Percentiles rank a stretch among this genome's conserved stretches.
Conservation (phyloP, 176 grass and related monocot species). For the Chloris gayana region DNA sequence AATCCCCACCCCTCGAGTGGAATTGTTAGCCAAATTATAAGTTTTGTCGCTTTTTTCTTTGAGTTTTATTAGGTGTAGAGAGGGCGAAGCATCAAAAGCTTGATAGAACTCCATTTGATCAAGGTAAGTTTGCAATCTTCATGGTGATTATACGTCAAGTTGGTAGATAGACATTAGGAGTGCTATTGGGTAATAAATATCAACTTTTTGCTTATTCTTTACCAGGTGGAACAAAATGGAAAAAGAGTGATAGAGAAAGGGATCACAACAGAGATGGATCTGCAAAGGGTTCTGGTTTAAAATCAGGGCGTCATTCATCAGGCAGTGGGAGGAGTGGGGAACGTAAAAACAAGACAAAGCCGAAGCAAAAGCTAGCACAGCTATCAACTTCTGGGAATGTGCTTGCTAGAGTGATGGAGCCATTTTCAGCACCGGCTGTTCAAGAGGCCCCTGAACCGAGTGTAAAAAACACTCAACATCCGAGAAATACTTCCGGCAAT, state of each 20-base stretch:
- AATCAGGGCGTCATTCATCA: slow-evolving; percentile 64
- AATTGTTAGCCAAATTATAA: slow-evolving; percentile 9
- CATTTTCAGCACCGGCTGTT: slow-evolving; percentile 25
- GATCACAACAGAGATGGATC: slow-evolving; percentile 65
- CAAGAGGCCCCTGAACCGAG: slow-evolving; percentile 17
- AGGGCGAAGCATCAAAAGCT: slow-evolving; percentile 56
- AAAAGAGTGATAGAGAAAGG: slow-evolving; percentile 66
- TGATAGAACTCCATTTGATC: slow-evolving; percentile 56
- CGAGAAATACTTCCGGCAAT: slow-evolving; percentile 24
- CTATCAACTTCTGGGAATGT: slow-evolving; percentile 77
- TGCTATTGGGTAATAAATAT: slow-evolving; percentile 31
- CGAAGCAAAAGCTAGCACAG: slow-evolving; percentile 78
- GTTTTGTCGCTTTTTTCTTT: slow-evolving; percentile 14
- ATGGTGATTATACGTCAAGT: slow-evolving; percentile 15
- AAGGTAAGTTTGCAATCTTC: slow-evolving; percentile 42
- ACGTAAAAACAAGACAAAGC: slow-evolving; percentile 76
- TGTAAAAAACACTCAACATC: slow-evolving; percentile 36
- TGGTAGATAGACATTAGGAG: slow-evolving; percentile 41
- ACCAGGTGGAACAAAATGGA: slow-evolving; percentile 69
- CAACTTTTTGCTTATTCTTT: slow-evolving; percentile 11
- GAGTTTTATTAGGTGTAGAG: slow-evolving; percentile 38
- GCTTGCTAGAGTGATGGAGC: slow-evolving; percentile 52
- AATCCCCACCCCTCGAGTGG: not conserved
- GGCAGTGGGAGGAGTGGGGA: slow-evolving; percentile 67
- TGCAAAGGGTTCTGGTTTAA: slow-evolving; percentile 56